phyloP scores from a whole-genome alignment of 2,329 filamentous ascomycete genomes.

The Microdochium bolleyi region DNA sequence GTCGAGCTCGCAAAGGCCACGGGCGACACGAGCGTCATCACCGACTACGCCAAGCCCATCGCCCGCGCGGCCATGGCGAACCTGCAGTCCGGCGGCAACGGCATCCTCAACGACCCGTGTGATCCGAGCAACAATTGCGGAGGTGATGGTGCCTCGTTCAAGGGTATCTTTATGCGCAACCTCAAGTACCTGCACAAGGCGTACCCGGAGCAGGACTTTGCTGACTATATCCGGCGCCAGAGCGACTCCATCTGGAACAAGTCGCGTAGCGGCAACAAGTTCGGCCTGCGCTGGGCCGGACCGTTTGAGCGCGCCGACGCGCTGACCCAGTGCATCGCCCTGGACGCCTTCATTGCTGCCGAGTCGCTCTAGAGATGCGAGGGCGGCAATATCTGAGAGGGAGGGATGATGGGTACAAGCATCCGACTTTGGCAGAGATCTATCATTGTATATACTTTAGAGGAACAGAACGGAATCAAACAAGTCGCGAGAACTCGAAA shows the following conservation, averaged over 20 bases:
- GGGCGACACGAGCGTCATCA: constrained; percentile 28
- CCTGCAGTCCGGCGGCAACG: constrained; percentile 27
- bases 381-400: neutral
- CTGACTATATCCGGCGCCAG: constrained; percentile 24
- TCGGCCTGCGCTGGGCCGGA: constrained; percentile 20
- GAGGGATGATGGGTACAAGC: too few species aligned
- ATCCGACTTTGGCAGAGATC: neutral
- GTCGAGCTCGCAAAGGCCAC: constrained; percentile 34
- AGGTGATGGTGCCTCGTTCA: constrained; percentile 54
- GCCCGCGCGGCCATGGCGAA: constrained; percentile 40
- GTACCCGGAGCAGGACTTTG: constrained; percentile 34
- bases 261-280: constrained; percentile 20
- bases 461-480: too few species aligned
- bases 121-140: constrained; percentile 37
- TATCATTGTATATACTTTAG: neutral
- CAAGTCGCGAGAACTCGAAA: too few species aligned
- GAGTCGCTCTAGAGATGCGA: neutral
- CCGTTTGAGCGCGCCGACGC: constrained; percentile 17
- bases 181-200: constrained; percentile 45
- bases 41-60: constrained; percentile 31
- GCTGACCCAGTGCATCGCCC: constrained; percentile 18
- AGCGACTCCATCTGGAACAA: constrained; percentile 23
- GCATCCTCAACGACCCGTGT: constrained; percentile 45
- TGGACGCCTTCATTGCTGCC: constrained; percentile 19
- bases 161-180: constrained; percentile 62